Base-by-base conservation (phyloP, 2,329 filamentous ascomycete species). In the Periglandula ipomoeae region DNA sequence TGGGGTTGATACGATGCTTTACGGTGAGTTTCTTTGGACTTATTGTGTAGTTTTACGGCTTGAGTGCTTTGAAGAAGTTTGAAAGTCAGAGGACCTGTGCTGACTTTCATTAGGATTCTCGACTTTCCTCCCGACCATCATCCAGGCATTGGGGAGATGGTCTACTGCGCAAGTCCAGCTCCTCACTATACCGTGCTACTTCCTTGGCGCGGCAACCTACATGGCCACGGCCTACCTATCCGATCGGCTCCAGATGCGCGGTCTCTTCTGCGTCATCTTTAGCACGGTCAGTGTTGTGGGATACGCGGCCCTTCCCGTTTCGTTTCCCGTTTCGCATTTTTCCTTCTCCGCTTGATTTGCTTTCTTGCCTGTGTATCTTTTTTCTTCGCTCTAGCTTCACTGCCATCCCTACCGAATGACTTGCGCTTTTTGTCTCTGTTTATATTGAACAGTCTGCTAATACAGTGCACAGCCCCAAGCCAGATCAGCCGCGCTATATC, bases 101-200 rank as follows among this genome's bases (percentile, higher is more conserved):
- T n/a, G n/a, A n/a, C n/a, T n/a, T n/a, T n/a, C n/a, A n/a, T 3
- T 22, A 74, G 84, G 85, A 4, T 89, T 82, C 63, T 84, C 81
- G 44, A 89, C 84, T 0, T 90, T 90, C 60, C 67, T 91, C 40
- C 87, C 87, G 0, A 89, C 85, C 4, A 90, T 91, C 55, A 88
- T 91, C 62, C 71, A 78, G 38, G 81, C 76, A 4, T 76, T 90
- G 46, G 82, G 84, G 3, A 51, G 57, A 10, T 87, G 84, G 71
- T 73, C 78, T 0, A 70, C 71, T 0, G 77, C 84, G 0, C 73
- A 86, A 58, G 78, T 87, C 5, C 86, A 90, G 62, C 78, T 87
- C 27, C 74, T 90, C 30, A 90, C 87, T 0, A 85, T 91, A 42
- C 87, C 87, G 0, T 88, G 84, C 64, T 90, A 90, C 61, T 79